Evolutionary conservation across 1,139 yeast species (phyloP), one percentile per base, ranked within the genome.

Genomic region (Wickerhamomyces sp.): DNA sequence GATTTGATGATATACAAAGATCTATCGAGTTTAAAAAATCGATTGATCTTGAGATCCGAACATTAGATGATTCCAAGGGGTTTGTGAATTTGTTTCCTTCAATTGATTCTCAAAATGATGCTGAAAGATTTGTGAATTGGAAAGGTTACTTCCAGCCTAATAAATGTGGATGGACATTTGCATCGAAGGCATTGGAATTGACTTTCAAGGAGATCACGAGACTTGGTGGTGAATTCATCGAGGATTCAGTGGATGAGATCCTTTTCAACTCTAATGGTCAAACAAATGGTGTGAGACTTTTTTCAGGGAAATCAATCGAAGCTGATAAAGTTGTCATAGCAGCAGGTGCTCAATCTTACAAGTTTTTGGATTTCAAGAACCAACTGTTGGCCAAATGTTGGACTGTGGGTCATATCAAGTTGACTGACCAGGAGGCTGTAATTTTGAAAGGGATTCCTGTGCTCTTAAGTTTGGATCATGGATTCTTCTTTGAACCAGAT

Each of bases 401-500:
- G 56, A 59, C 68, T 30, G 58, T 66, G 16, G 70, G 66, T 4
- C 72, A 66, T 43, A 55, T 66, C 18, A 49, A 57, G 37, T 40
- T 66, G 14, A 48, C 57, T 1, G 52, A 51, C 12, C 58, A 58
- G 29, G 70, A 66, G 37, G 63, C 59, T 12, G 37, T 34, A 4
- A 41, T 37, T 6, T 45, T 58, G 15, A 58, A 51, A 39, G 49
- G 49, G 15, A 51, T 58, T 35, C 74, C 74, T 2, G 69, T 68
- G 3, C 48, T 66, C 15, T 49, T 66, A n/a, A 35, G 35, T 26
- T 39, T 66, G 16, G 67, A 64, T 36, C 55, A 61, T 47, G 75
- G 75, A 0, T 70, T 66, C 45, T 66, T 65, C 41, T 65, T 66
- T 42, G 66, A 65, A 11, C 65, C 68, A 4, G 72, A 67, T 42